phyloP scores from a whole-genome alignment of 2,329 filamentous ascomycete genomes.

The Neopestalotiopsis sp. region DNA sequence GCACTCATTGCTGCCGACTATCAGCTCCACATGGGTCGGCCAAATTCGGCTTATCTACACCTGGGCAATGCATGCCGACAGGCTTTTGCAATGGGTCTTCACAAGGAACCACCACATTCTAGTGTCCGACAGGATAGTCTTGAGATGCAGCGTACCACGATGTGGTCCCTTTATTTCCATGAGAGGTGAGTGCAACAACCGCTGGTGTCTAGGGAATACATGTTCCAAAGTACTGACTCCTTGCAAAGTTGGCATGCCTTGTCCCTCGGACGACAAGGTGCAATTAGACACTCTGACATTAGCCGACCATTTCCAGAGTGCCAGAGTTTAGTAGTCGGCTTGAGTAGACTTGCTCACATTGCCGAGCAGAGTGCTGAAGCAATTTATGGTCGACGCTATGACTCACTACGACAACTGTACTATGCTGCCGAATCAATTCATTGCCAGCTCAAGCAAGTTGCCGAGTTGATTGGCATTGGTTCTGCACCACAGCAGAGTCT shows the following conservation, averaged over 20 bases:
- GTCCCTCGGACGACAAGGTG: conserved; percentile 27
- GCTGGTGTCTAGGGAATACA: not conserved
- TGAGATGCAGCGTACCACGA: conserved; percentile 30
- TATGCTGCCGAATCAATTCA: conserved; percentile 29
- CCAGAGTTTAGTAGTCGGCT: conserved; percentile 25
- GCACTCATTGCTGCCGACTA: conserved; percentile 34
- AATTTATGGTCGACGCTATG: conserved; percentile 33
- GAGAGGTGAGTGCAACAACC: conserved; percentile 26
- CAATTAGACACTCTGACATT: conserved; percentile 29
- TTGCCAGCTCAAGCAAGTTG: conserved; percentile 28
- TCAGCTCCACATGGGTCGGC: conserved; percentile 35
- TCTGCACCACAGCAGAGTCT: conserved; percentile 16
- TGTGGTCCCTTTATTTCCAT: conserved; percentile 37
- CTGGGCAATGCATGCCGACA: conserved; percentile 34
- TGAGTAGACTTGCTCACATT: conserved; percentile 29
- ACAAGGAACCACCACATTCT: conserved; percentile 28
- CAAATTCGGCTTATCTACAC: conserved; percentile 36
- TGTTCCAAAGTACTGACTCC: not conserved
- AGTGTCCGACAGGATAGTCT: conserved; percentile 25
- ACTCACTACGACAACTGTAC: conserved; percentile 33
- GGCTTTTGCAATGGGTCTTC: conserved; percentile 35
- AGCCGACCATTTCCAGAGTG: conserved; percentile 27
- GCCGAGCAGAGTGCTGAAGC: conserved; percentile 21
- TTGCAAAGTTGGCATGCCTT: conserved; percentile 26
- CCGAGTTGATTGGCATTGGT: conserved; percentile 26